phyloP scores from a whole-genome alignment of 2,329 filamentous ascomycete species.

The Aspergillus fischeri region DNA sequence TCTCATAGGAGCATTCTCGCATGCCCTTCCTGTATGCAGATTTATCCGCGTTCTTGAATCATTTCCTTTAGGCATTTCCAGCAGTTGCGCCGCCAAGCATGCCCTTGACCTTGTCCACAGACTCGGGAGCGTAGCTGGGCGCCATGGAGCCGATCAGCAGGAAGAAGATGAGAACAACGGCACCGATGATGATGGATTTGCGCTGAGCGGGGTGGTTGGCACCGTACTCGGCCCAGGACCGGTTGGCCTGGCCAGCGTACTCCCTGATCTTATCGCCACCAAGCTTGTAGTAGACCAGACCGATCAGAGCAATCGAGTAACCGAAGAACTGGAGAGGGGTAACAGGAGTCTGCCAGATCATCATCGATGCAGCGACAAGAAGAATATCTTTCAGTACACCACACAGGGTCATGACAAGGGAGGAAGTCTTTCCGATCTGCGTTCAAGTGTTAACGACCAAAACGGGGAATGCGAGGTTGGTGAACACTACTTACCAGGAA shows the following conservation, averaged over 20 bases:
- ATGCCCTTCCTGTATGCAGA: not conserved
- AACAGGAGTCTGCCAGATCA: constrained; percentile 73
- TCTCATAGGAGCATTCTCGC: not conserved
- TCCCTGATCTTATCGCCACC: constrained; percentile 76
- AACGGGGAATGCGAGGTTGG: not conserved
- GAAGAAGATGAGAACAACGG: constrained; percentile 63
- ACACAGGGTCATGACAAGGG: constrained; percentile 77
- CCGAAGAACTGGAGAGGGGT: constrained; percentile 68
- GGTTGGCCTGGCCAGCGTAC: constrained; percentile 66
- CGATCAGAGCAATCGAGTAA: constrained; percentile 67
- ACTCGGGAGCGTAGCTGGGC: constrained; percentile 45
- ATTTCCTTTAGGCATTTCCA: constrained; percentile 31
- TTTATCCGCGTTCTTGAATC: constrained; percentile 18
- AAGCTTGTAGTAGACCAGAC: constrained; percentile 66
- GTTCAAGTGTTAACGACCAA: not conserved
- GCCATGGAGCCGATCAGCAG: constrained; percentile 63
- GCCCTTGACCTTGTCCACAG: constrained; percentile 32
- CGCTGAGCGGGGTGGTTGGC: constrained; percentile 70
- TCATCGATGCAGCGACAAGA: constrained; percentile 69
- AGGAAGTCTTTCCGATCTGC: constrained; percentile 83
- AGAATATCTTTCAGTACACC: constrained; percentile 87
- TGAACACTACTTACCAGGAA: constrained; percentile 62
- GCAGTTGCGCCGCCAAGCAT: constrained; percentile 33
- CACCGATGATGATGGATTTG: constrained; percentile 68
- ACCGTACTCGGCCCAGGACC: constrained; percentile 84